These are phyloP conservation scores for Fusarium nygamai DNA, from an alignment of 2,329 filamentous ascomycete species.

Conservation along the genomic window DNA sequence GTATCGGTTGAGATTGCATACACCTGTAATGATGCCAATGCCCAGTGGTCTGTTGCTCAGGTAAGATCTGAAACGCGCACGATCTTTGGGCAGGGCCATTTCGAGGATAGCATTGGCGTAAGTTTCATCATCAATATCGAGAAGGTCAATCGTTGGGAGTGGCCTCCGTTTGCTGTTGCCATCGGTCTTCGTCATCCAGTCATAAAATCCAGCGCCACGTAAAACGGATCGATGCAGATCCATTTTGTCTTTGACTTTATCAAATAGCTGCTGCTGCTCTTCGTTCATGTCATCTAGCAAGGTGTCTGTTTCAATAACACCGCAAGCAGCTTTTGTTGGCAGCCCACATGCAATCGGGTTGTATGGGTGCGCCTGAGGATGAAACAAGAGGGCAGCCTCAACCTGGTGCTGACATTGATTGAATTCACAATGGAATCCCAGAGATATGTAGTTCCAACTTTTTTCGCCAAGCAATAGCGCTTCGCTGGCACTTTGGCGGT, in stretches of 20 bases:
- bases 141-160: constrained; percentile 6
- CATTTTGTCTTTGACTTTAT: background rate
- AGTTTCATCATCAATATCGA: background rate
- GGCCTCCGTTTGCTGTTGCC: background rate
- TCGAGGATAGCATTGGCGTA: constrained; percentile 1
- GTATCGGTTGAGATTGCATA: background rate
- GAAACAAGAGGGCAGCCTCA: background rate
- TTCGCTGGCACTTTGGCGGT: too few species aligned
- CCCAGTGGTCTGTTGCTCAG: constrained; percentile 11
- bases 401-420: background rate
- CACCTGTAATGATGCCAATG: constrained; percentile 18
- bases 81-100: background rate
- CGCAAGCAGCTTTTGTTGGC: too few species aligned
- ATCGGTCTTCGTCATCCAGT: background rate
- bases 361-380: background rate
- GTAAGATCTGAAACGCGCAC: constrained; percentile 16
- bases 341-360: background rate
- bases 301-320: fast-evolving
- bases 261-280: background rate
- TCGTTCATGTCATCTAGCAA: fast-evolving
- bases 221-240: constrained; percentile 20
- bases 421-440: background rate
- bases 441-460: background rate
- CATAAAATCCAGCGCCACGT: constrained; percentile 18
- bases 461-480: too few species aligned